A percentile compares a stretch with the other conserved stretches of the same genome.
Evolutionary conservation across 345 rosid genomes (phyloP).

Genomic region (Arabidopsis thaliana): DNA sequence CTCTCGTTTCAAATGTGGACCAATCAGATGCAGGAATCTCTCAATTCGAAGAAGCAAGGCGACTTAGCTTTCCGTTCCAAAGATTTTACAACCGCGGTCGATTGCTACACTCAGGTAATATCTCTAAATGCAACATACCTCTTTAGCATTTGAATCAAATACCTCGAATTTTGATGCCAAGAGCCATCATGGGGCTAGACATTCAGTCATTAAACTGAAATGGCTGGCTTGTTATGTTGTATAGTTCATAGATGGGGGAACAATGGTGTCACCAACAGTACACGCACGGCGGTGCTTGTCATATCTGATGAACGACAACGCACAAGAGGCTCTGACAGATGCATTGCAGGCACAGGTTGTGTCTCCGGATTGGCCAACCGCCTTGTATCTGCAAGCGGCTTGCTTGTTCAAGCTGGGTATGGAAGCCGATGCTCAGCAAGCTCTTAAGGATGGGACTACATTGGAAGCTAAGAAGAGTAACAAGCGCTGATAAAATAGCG

Average conservation of each 20-base stretch:
- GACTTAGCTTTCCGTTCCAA: conserved; percentile 87
- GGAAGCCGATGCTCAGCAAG: conserved; percentile 87
- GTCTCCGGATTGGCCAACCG: conserved; percentile 93
- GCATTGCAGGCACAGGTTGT: conserved; percentile 87
- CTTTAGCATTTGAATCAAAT: not conserved
- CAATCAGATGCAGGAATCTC: conserved; percentile 90
- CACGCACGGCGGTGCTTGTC: conserved; percentile 89
- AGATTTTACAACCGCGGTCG: conserved; percentile 74
- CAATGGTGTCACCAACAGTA: conserved; percentile 94
- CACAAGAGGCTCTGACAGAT: conserved; percentile 84
- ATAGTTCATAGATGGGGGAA: conserved; percentile 93
- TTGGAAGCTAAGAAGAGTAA: conserved; percentile 69
- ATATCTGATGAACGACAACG: conserved; percentile 72
- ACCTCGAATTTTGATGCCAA: not conserved
- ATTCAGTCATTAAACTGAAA: not conserved
- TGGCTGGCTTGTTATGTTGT: conserved; percentile 19
- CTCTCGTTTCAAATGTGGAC: conserved; percentile 99
- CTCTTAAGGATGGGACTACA: conserved; percentile 79
- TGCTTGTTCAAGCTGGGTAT: conserved; percentile 87
- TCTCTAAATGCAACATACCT: not conserved
- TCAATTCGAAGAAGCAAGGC: conserved; percentile 90
- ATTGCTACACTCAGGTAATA: conserved; percentile 77
- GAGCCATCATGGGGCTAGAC: not conserved
- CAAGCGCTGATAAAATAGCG: conserved; percentile 35
- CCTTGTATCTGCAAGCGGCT: conserved; percentile 88